A percentile compares a stretch with the other conserved stretches of the same genome.
Evolutionary conservation across 805 yeast genomes (phyloP).

Genomic region (Starmera quercuum): DNA sequence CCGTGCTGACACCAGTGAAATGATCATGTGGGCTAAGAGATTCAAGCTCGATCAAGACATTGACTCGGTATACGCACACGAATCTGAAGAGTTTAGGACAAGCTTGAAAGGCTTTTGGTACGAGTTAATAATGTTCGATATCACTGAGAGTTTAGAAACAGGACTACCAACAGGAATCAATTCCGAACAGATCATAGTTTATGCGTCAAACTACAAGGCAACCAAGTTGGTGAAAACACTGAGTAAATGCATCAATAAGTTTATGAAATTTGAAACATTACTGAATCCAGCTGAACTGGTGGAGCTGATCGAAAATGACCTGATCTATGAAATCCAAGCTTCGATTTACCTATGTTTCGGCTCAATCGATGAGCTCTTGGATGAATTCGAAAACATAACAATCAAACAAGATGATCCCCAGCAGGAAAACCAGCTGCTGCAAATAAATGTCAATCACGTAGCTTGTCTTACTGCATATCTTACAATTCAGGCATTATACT

Average conservation of each 20-base stretch:
- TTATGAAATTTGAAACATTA: background rate
- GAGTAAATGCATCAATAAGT: background rate
- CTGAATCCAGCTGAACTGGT: background rate
- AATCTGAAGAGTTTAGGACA: background rate
- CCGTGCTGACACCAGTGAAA: background rate
- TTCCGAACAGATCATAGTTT: background rate
- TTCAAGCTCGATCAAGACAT: background rate
- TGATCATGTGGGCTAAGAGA: background rate
- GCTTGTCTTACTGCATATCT: background rate
- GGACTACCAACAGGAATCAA: background rate
- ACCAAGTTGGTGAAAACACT: background rate
- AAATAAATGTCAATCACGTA: background rate
- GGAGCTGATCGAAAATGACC: background rate
- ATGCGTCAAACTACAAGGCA: background rate
- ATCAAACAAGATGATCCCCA: no score
- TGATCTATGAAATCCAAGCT: background rate
- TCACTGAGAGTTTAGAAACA: background rate
- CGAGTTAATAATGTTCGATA: background rate
- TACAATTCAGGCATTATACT: background rate
- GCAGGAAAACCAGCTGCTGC: no score
- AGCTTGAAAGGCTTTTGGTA: background rate
- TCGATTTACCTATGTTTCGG: background rate
- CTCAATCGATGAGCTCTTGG: background rate
- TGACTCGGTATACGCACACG: background rate
- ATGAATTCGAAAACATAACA: background rate